phyloP scores from a whole-genome alignment of 2,329 filamentous ascomycete genomes.

The Trichoderma sp. region DNA sequence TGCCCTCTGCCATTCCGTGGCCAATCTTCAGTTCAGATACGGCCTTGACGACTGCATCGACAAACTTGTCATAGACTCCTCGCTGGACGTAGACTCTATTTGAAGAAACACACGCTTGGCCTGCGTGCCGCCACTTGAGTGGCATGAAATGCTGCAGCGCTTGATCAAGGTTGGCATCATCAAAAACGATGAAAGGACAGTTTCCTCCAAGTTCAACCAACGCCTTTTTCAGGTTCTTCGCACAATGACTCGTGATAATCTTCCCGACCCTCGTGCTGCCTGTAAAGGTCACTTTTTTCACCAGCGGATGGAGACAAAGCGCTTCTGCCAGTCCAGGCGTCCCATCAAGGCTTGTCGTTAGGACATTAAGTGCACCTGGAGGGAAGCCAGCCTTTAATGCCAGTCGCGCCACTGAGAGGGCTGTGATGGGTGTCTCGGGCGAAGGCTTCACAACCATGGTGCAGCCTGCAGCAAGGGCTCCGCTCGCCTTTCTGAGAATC shows the following conservation, averaged over 20 bases:
- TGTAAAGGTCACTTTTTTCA: slow-evolving; percentile 73
- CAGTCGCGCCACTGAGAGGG: slow-evolving; percentile 68
- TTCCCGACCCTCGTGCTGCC: slow-evolving; percentile 71
- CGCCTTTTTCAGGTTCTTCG: slow-evolving; percentile 65
- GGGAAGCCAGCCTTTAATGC: slow-evolving; percentile 73
- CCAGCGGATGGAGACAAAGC: slow-evolving; percentile 47
- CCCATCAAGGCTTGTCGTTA: slow-evolving; percentile 48
- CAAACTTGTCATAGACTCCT: slow-evolving; percentile 62
- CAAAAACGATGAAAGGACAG: slow-evolving; percentile 64
- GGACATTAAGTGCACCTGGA: slow-evolving; percentile 64
- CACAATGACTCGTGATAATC: slow-evolving; percentile 62
- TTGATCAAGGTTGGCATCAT: slow-evolving; percentile 67
- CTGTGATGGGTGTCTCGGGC: slow-evolving; percentile 73
- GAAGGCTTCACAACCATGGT: slow-evolving; percentile 75
- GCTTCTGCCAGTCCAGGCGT: slow-evolving; percentile 49
- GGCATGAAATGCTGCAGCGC: slow-evolving; percentile 63
- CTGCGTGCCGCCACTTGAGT: slow-evolving; percentile 71
- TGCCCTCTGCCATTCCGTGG: slow-evolving; percentile 54
- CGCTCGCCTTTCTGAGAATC: slow-evolving; percentile 48
- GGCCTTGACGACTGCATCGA: slow-evolving; percentile 54
- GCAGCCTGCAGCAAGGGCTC: slow-evolving; percentile 70
- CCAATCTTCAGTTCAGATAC: slow-evolving; percentile 59
- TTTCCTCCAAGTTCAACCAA: slow-evolving; percentile 73
- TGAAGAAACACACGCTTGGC: slow-evolving; percentile 70
- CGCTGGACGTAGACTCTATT: slow-evolving; percentile 63